Percentiles rank a stretch among this genome's conserved stretches.
Evolutionary conservation across 2,329 filamentous ascomycete species (phyloP).

Genomic region (Neodidymelliopsis sp.): DNA sequence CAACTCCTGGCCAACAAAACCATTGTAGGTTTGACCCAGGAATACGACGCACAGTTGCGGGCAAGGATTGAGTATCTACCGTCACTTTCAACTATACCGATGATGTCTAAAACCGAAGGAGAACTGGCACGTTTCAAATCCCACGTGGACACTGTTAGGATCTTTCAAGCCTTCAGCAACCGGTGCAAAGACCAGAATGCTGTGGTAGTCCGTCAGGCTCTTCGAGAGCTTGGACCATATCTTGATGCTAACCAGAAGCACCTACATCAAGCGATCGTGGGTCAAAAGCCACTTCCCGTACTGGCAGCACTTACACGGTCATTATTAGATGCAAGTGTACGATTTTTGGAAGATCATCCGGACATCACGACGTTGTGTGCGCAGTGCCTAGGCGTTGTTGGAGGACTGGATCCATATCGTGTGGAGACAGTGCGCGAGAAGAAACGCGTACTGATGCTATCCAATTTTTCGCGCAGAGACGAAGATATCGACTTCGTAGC

Average conservation of each 20-base stretch:
- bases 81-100: constrained; percentile 73
- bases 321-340: constrained; percentile 84
- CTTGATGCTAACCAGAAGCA: constrained; percentile 77
- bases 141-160: constrained; percentile 70
- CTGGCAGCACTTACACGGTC: constrained; percentile 76
- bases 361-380: constrained; percentile 78
- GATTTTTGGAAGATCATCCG: constrained; percentile 72
- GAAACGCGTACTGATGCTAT: constrained; percentile 82
- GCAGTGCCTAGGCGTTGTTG: constrained; percentile 84
- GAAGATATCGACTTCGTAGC: constrained; percentile 88
- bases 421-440: constrained; percentile 82
- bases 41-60: constrained; percentile 67
- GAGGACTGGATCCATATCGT: constrained; percentile 89
- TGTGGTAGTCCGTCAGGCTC: constrained; percentile 81
- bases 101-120: constrained; percentile 71
- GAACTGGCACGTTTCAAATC: constrained; percentile 71
- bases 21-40: constrained; percentile 70
- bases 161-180: constrained; percentile 74
- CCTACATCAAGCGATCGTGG: constrained; percentile 79
- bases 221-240: constrained; percentile 78
- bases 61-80: constrained; percentile 79
- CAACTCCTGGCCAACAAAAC: constrained; percentile 67
- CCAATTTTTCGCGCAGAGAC: constrained; percentile 80
- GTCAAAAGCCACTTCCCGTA: constrained; percentile 81
- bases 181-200: constrained; percentile 84